Conservation (phyloP, 345 rosid species). For the Citrus mangshanensis region DNA sequence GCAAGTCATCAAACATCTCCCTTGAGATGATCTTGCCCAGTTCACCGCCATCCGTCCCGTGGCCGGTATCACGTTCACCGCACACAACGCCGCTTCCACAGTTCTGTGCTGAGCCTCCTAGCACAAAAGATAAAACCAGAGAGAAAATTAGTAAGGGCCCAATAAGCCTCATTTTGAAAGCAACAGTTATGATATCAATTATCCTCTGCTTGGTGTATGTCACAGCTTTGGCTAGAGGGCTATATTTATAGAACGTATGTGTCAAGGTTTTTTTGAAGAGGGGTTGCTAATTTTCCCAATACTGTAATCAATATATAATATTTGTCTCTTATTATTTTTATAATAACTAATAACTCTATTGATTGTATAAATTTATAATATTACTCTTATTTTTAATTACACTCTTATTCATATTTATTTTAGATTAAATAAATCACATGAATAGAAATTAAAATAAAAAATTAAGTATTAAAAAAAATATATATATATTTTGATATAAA, state of each 20-base stretch:
- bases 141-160: conserved; percentile 1
- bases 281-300: too few relatives aligned
- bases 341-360: too few relatives aligned
- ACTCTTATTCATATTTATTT: too few relatives aligned
- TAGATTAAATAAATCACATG: too few relatives aligned
- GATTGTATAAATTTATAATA: too few relatives aligned
- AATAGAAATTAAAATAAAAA: too few relatives aligned
- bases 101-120: conserved; percentile 34
- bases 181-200: neutral
- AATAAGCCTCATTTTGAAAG: conserved; percentile 3
- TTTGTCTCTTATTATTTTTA: too few relatives aligned
- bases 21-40: conserved; percentile 33
- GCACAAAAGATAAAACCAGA: conserved; percentile 2
- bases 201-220: neutral
- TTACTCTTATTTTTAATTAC: accelerated
- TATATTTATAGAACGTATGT: neutral
- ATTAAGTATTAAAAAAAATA: too few relatives aligned
- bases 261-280: neutral
- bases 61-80: conserved; percentile 29
- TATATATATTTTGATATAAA: too few relatives aligned
- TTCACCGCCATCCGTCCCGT: conserved; percentile 19
- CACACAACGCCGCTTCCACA: conserved; percentile 55
- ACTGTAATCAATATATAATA: too few relatives aligned
- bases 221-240: neutral
- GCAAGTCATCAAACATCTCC: conserved; percentile 36